Evolutionary conservation across 2,329 filamentous ascomycete species (phyloP), one percentile per base, ranked within the genome.

Genomic region (Fusarium globosum): DNA sequence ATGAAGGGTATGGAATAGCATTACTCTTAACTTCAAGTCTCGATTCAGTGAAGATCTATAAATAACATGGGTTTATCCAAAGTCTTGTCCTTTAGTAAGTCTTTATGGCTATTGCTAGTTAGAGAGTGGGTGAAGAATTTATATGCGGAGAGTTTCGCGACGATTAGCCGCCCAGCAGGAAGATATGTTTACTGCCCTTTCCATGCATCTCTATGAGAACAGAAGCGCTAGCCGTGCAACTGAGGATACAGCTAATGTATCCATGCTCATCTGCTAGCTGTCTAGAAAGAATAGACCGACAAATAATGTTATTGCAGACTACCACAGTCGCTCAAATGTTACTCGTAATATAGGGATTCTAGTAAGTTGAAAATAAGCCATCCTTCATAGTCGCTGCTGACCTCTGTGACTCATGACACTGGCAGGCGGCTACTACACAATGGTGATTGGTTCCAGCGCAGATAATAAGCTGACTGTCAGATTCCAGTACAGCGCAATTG

Each of bases 121-220:
- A 6, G 39, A 41, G 39, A n/a, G 14, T 43, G 10, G 15, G 15
- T 43, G 16, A n/a, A 15, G 41, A 6, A 43, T n/a, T 18, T 23
- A 23, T 8, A 7, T 4, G 41, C n/a, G 2, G 41, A 7, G 11
- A 23, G 41, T n/a, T 42, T n/a, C 2, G 39, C 14, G 13, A 42
- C 14, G 2, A 15, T 42, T 6, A 42, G 21, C 13, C 15, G 21
- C 9, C 8, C 6, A n/a, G 39, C 39, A n/a, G n/a, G n/a, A 23
- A 42, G 6, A 15, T 16, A 4, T 0, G 10, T 23, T 12, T 12
- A 42, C 41, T 42, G 15, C n/a, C 9, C 10, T 11, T 15, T 2
- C 6, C 41, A 4, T 16, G 11, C 2, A 42, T 10, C n/a, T 7
- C 15, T 6, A 42, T 42, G 9, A 3, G 10, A 23, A 42, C 1